These are phyloP conservation scores for Penicillium sp. DNA, from an alignment of 2,329 filamentous ascomycete species.

Conservation along the genomic window DNA sequence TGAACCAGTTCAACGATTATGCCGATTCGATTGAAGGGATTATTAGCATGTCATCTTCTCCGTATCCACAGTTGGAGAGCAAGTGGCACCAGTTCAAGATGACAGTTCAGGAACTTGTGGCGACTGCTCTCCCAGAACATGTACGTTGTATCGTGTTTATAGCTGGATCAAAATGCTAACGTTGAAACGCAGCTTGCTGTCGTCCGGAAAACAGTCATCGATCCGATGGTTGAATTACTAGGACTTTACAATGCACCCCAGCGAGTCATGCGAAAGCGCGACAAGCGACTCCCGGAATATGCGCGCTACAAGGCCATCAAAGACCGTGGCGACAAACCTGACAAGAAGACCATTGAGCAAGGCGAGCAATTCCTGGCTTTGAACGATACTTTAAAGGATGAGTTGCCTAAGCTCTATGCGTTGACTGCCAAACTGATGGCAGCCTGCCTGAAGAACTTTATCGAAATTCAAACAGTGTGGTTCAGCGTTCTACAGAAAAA, in stretches of 20 bases:
- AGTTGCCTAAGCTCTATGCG: conserved; percentile 78
- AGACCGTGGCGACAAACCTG: conserved; percentile 77
- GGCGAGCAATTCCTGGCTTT: conserved; percentile 87
- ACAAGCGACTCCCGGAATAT: conserved; percentile 88
- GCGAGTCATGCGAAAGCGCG: conserved; percentile 87
- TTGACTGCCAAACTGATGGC: conserved; percentile 82
- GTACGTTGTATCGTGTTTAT: conserved; percentile 45
- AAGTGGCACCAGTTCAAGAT: conserved; percentile 92
- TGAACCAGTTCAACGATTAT: conserved; percentile 77
- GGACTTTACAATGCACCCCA: conserved; percentile 80
- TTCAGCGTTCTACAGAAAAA: conserved; percentile 80
- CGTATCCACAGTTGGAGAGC: conserved; percentile 80
- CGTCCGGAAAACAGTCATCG: conserved; percentile 78
- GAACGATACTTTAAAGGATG: conserved; percentile 89
- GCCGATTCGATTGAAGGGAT: conserved; percentile 79
- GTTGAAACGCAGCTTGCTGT: conserved; percentile 50
- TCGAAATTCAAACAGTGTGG: conserved; percentile 82
- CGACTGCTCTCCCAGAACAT: conserved; percentile 79
- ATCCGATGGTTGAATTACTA: conserved; percentile 76
- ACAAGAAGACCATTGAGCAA: conserved; percentile 78
- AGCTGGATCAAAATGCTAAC: conserved; percentile 6
- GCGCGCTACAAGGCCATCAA: conserved; percentile 75
- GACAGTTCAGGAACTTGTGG: conserved; percentile 80
- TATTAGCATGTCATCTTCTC: conserved; percentile 66
- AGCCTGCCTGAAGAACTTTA: conserved; percentile 76